Percentiles rank a stretch among this genome's conserved stretches.
Evolutionary conservation across 208 protist genomes (phyloP).

Genomic region (Naegleria fowleri): DNA sequence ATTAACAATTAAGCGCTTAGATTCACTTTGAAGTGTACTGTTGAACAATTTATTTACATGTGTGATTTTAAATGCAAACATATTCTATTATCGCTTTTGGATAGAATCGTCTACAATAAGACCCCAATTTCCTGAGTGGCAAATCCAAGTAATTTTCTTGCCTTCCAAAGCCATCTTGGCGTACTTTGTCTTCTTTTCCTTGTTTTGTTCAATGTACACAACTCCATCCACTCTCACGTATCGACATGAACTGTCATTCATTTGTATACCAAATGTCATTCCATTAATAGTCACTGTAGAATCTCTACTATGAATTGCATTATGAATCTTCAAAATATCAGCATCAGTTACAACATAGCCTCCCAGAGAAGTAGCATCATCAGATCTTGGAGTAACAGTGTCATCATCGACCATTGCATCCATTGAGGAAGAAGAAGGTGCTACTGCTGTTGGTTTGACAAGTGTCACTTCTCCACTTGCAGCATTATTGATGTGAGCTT

Average conservation of each 20-base stretch:
- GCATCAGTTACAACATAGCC: neutral
- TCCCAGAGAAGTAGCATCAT: neutral
- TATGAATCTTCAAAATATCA: conserved; percentile 16
- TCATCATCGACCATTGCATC: too few species aligned
- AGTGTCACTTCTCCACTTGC: too few species aligned
- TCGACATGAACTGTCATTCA: neutral
- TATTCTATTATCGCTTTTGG: neutral
- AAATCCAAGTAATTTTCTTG: conserved; percentile 20
- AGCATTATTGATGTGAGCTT: too few species aligned
- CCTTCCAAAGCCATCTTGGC: neutral
- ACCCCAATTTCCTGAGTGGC: conserved; percentile 9
- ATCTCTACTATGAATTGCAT: neutral
- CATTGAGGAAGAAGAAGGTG: too few species aligned
- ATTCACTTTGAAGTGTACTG: too few species aligned
- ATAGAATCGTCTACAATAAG: neutral
- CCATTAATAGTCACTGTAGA: neutral
- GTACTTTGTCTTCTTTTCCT: neutral
- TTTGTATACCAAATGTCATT: neutral
- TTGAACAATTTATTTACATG: too few species aligned
- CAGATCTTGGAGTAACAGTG: too few species aligned
- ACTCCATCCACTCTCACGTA: conserved; percentile 11
- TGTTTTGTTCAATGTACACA: conserved; percentile 5
- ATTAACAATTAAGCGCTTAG: too few species aligned
- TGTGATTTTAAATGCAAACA: too few species aligned
- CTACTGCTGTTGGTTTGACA: too few species aligned